These are phyloP conservation scores for Fusarium chaquense DNA, from an alignment of 2,329 filamentous ascomycete genomes.

Conservation along the genomic window DNA sequence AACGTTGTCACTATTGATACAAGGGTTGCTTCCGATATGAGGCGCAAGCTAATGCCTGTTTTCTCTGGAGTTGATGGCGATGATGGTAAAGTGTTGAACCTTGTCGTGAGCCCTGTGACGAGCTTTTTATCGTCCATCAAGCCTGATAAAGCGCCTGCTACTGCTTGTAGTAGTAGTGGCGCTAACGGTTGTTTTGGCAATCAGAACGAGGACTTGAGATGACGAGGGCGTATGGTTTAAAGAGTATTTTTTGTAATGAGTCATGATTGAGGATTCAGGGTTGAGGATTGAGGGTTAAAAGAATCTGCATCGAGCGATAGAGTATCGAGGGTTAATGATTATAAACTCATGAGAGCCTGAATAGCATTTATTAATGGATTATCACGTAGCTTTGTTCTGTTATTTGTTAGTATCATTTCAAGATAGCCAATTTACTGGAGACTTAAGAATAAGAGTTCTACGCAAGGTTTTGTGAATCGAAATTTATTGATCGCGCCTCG, in stretches of 20 bases:
- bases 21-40: not conserved
- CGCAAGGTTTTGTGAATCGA: not conserved
- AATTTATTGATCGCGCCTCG: constrained; percentile 8
- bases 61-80: not conserved
- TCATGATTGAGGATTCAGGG: not conserved
- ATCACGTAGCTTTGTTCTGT: not conserved
- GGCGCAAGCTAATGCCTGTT: not conserved
- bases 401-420: not conserved
- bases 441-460: not conserved
- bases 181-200: not conserved
- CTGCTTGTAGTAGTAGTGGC: not conserved
- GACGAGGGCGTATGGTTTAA: not conserved
- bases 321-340: not conserved
- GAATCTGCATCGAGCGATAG: too few species aligned
- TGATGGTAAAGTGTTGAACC: not conserved
- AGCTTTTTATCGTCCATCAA: constrained; percentile 2
- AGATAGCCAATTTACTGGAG: not conserved
- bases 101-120: constrained; percentile 4
- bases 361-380: not conserved
- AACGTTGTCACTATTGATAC: not conserved
- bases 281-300: too few species aligned
- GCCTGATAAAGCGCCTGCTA: not conserved
- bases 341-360: constrained; percentile 11
- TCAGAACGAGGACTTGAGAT: constrained; percentile 3
- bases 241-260: constrained; percentile 2